These are phyloP conservation scores for Neurospora sp. DNA, from an alignment of 2,329 filamentous ascomycete genomes.

Conservation along the genomic window DNA sequence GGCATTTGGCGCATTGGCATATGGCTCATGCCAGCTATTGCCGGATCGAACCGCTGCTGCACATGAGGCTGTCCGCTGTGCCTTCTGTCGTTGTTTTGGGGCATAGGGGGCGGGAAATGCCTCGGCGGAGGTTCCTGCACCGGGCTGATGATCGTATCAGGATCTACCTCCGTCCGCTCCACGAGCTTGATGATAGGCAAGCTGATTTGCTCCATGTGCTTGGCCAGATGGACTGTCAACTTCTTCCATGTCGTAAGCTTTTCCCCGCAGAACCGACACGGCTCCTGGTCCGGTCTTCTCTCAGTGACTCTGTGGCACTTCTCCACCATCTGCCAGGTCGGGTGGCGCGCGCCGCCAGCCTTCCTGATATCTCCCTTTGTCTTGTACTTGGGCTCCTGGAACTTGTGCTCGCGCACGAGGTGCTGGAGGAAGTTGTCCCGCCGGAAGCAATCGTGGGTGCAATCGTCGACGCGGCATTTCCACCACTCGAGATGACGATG, in stretches of 20 bases:
- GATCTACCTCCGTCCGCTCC: conserved; percentile 33
- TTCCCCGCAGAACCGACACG: conserved; percentile 81
- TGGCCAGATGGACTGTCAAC: conserved; percentile 82
- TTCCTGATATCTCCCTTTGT: conserved; percentile 59
- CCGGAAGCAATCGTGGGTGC: conserved; percentile 71
- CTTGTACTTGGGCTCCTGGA: conserved; percentile 71
- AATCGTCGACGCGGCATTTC: conserved; percentile 74
- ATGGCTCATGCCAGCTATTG: conserved; percentile 4
- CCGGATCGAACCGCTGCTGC: neutral
- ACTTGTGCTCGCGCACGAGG: conserved; percentile 83
- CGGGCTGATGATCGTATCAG: conserved; percentile 59
- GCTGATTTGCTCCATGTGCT: conserved; percentile 89
- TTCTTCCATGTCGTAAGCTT: conserved; percentile 83
- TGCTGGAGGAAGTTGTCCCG: conserved; percentile 93
- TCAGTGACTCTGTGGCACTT: conserved; percentile 62
- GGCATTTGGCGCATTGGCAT: conserved; percentile 9
- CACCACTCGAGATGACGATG: conserved; percentile 88
- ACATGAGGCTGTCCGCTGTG: neutral
- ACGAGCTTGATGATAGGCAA: conserved; percentile 65
- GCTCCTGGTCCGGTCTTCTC: conserved; percentile 60
- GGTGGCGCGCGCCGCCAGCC: conserved; percentile 41
- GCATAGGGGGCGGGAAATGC: conserved; percentile 22
- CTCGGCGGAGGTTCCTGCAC: conserved; percentile 47
- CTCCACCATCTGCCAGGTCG: conserved; percentile 70
- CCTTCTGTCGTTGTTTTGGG: conserved; percentile 15